Percentiles rank a stretch among this genome's conserved stretches.
phyloP scores from a whole-genome alignment of 2,329 filamentous ascomycete species.

The Aspergillus ibericus region DNA sequence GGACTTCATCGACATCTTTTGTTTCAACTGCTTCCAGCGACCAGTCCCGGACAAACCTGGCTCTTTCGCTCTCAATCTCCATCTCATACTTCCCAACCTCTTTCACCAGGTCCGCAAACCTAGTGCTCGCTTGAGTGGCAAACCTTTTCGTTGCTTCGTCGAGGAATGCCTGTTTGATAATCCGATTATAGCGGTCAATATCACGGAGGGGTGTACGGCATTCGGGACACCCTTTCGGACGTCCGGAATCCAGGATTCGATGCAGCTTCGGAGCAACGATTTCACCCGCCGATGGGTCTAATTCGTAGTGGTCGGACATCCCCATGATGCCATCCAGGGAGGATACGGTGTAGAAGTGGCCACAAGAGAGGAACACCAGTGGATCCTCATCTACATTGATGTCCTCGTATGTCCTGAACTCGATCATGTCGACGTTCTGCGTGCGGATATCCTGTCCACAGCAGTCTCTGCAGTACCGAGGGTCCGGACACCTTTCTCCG shows the following conservation, averaged over 20 bases:
- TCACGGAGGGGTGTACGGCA: conserved; percentile 14
- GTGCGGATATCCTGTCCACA: not conserved
- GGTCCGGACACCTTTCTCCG: conserved; percentile 17
- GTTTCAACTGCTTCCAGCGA: not conserved
- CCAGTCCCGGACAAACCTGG: not conserved
- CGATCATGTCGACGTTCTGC: conserved; percentile 7
- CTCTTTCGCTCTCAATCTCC: not conserved
- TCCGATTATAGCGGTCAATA: conserved; percentile 16
- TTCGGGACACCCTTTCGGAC: conserved; percentile 11
- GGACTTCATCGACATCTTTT: not conserved
- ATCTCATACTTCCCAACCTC: not conserved
- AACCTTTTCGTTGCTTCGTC: conserved; percentile 17
- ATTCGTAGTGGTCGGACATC: conserved; percentile 9
- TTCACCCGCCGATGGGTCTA: not conserved
- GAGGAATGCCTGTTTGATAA: conserved; percentile 12
- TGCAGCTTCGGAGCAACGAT: not conserved
- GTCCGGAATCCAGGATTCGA: not conserved
- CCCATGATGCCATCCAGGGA: conserved; percentile 13
- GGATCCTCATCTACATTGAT: conserved; percentile 13
- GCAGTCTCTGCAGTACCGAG: conserved; percentile 10
- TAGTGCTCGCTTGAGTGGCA: not conserved
- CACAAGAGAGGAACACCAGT: conserved; percentile 13
- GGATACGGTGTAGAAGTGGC: conserved; percentile 14
- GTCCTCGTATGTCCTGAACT: conserved; percentile 7
- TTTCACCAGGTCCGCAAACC: not conserved